Evolutionary conservation across 306 rosid species (phyloP), one percentile per base, ranked within the genome.

Genomic region (Medicago lupulina): DNA sequence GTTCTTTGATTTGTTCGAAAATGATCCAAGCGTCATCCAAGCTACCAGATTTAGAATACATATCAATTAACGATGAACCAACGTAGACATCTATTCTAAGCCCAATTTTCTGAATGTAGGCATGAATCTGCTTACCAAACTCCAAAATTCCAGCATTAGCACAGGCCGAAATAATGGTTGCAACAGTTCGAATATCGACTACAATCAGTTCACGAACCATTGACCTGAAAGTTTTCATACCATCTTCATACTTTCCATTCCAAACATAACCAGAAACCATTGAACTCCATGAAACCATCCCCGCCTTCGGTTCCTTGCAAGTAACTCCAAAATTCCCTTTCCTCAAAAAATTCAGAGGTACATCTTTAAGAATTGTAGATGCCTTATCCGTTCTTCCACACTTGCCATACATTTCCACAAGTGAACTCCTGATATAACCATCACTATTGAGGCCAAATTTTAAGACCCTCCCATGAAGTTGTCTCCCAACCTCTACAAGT

Each of bases 1-100:
- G 87, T 77, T 79, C 67, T 18, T 17, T 17, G 54, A 66, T 84
- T 76, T 83, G 87, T 73, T 75, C 46, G 66, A 94, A 94, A 74
- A 85, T 78, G 84, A 18, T 46, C 76, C 82, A 49, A 70, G 96
- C 93, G 71, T 88, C 92, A 43, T 76, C 79, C 68, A 92, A 82
- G 84, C 82, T 82, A 75, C 98, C 97, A 63, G 92, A 87, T 85
- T 94, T 92, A 51, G 96, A 86, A 80, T 92, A 94, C 97, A 94
- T 92, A 77, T 85, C 95, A 79, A 92, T 86, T 60, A 86, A 83
- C 13, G 95, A 82, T 19, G 97, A 91, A 65, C 87, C 91, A 40
- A 86, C 80, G 70, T 90, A 86, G 64, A 83, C 80, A 88, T 94
- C 96, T 9, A 61, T 46, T 51, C 72, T 76, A 77, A 82, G 83